These are phyloP conservation scores for Aureobasidium sp. DNA, from an alignment of 2,329 filamentous ascomycete species.

Conservation along the genomic window DNA sequence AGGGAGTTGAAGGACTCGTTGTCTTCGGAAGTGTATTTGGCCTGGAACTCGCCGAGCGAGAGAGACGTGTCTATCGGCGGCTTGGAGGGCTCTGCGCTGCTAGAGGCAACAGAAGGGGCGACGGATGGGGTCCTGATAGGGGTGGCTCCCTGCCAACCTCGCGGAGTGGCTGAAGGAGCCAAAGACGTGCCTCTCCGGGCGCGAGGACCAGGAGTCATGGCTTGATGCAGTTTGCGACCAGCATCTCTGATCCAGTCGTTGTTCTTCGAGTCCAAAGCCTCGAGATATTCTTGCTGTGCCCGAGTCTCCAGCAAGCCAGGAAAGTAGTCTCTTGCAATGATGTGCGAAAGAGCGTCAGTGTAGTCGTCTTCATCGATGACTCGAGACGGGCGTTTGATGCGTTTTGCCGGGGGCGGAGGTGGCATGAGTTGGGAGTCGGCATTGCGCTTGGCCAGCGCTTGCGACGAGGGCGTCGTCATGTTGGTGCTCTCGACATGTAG, in stretches of 20 bases:
- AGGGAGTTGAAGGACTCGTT: conserved; percentile 95
- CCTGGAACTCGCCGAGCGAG: conserved; percentile 77
- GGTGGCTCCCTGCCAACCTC: conserved; percentile 62
- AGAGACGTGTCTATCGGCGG: conserved; percentile 62
- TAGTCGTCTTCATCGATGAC: conserved; percentile 93
- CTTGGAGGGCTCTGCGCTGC: conserved; percentile 30
- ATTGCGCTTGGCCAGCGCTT: conserved; percentile 57
- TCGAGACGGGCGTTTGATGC: conserved; percentile 82
- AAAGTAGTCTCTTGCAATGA: conserved; percentile 95
- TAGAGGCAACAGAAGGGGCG: conserved; percentile 43
- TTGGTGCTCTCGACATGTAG: conserved; percentile 6
- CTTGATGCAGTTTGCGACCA: conserved; percentile 53
- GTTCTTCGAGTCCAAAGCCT: conserved; percentile 82
- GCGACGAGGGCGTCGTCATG: conserved; percentile 7
- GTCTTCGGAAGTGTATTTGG: conserved; percentile 93
- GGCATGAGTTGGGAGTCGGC: conserved; percentile 73
- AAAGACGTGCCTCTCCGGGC: conserved; percentile 34
- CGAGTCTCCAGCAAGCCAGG: conserved; percentile 81
- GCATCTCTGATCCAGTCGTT: conserved; percentile 79
- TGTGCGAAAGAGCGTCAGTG: conserved; percentile 80
- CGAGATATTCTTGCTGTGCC: conserved; percentile 84
- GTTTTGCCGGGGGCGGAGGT: conserved; percentile 74
- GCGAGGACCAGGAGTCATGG: conserved; percentile 70
- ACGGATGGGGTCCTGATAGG: conserved; percentile 40
- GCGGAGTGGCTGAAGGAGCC: conserved; percentile 48